These are phyloP conservation scores for Eutrema salsugineum DNA, from an alignment of 441 rosid genomes.

Conservation along the genomic window DNA sequence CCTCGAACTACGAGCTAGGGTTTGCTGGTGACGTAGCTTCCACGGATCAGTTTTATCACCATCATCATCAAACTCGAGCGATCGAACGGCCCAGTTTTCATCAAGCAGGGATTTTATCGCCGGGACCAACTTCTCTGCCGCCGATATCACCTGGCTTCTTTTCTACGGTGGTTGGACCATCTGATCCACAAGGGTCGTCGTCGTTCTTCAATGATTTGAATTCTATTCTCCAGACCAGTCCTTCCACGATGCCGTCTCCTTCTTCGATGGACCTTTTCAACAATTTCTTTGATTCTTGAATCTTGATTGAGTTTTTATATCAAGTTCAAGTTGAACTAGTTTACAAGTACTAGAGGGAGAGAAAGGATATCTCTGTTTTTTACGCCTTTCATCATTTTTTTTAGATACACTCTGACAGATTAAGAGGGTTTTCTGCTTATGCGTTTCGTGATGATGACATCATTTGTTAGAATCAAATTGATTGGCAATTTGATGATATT, in stretches of 20 bases:
- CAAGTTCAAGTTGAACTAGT: conserved; percentile 7
- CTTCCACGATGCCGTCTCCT: conserved; percentile 51
- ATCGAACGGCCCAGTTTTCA: conserved; percentile 38
- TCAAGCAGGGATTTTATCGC: conserved; percentile 66
- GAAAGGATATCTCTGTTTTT: not conserved
- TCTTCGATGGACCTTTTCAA: conserved; percentile 62
- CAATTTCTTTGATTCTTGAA: conserved; percentile 61
- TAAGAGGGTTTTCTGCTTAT: conserved; percentile 11
- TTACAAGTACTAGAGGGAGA: not conserved
- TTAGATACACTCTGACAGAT: not conserved
- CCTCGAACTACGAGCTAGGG: conserved; percentile 35
- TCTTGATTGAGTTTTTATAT: conserved; percentile 25
- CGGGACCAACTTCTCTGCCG: conserved; percentile 65
- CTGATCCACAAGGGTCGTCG: conserved; percentile 43
- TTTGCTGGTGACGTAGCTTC: conserved; percentile 40
- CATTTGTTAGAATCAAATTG: conserved; percentile 8
- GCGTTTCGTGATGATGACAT: conserved; percentile 14
- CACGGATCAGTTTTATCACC: not conserved
- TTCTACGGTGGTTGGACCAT: conserved; percentile 47
- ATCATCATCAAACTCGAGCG: conserved; percentile 25
- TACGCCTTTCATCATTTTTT: conserved; percentile 19
- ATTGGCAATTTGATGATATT: conserved; percentile 17
- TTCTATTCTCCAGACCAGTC: conserved; percentile 61
- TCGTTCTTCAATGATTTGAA: conserved; percentile 52
- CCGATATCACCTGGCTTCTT: conserved; percentile 61